phyloP scores from a whole-genome alignment of 2,329 filamentous ascomycete species.

The Apiospora sp. region DNA sequence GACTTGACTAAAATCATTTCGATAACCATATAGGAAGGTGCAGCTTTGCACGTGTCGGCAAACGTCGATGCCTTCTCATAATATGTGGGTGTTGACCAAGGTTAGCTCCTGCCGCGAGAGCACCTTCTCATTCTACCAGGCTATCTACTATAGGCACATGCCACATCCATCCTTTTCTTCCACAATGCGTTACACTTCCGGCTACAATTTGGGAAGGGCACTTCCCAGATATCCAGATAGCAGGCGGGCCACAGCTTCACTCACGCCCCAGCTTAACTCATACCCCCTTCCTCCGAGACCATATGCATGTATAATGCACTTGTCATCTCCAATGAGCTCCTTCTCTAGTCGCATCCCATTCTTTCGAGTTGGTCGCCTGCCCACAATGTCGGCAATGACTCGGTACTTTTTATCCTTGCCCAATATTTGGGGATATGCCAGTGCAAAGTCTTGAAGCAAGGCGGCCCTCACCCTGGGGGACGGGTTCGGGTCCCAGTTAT shows the following conservation, averaged over 20 bases:
- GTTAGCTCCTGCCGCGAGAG: too few relatives aligned
- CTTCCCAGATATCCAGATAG: slow-evolving; percentile 40
- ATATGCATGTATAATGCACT: slow-evolving; percentile 61
- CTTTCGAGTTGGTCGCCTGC: slow-evolving; percentile 52
- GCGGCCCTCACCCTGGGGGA: slow-evolving; percentile 53
- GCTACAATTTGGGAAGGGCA: slow-evolving; percentile 20
- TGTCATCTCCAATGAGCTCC: slow-evolving; percentile 47
- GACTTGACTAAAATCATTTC: background rate
- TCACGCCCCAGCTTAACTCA: slow-evolving; percentile 68
- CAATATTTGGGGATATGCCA: slow-evolving; percentile 40
- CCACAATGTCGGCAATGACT: slow-evolving; percentile 53
- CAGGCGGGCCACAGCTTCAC: slow-evolving; percentile 55
- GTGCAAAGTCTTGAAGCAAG: slow-evolving; percentile 51
- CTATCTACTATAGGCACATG: too few relatives aligned
- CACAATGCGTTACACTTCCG: too few relatives aligned
- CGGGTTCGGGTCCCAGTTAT: slow-evolving; percentile 61
- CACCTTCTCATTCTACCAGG: background rate
- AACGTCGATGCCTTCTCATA: background rate
- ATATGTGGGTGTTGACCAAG: background rate
- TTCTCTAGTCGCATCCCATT: slow-evolving; percentile 61
- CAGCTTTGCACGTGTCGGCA: background rate
- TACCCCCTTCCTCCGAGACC: slow-evolving; percentile 68
- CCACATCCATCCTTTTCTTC: too few relatives aligned
- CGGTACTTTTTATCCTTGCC: slow-evolving; percentile 38
- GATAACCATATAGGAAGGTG: background rate